Evolutionary conservation across 2,329 filamentous ascomycete species (phyloP), one percentile per base, ranked within the genome.

Genomic region (Aspergillus proliferans): DNA sequence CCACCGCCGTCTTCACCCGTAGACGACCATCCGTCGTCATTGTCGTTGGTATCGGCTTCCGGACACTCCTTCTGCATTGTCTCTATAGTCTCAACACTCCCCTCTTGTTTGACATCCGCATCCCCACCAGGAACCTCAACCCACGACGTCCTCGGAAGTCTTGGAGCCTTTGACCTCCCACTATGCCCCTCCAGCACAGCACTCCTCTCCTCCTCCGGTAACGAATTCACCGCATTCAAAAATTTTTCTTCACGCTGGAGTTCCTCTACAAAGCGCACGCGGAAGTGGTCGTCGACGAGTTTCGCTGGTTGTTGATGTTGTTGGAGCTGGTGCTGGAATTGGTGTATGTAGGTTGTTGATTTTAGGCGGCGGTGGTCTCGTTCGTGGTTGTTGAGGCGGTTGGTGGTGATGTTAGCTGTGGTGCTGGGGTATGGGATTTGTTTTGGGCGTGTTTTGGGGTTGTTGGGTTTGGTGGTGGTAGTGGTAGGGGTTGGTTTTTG

Each of bases 221-320:
- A 19, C 4, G 38, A 40, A 14, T 40, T 40, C 8, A 40, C 19
- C 3, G 38, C 18, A 6, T 21, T 40, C 4, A 45, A 50, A 22
- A 43, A 48, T n/a, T 57, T 54, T 18, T 58, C 55, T 39, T 62
- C 58, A 14, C 56, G 56, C 14, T 51, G 51, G 21, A 57, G 50
- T 45, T 57, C 59, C 52, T 71, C 64, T 6, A 62, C 64, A 47
- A 72, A 73, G 24, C 59, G 62, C 6, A 58, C 51, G 3, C 70
- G 66, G 50, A 73, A 73, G 43, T 65, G 61, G 26, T 60, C 65
- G 14, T 68, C 63, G 9, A 71, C 67, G 2, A 73, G 60, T n/a
- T 60, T 51, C 19, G 43, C 42, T 4, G 46, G 26, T 30, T 30
- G 26, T 5, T 30, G 9, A 12, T 30, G 26, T 4, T 30, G 26